phyloP scores from a whole-genome alignment of 495 filamentous ascomycete genomes.

The Penicillium fimorum region DNA sequence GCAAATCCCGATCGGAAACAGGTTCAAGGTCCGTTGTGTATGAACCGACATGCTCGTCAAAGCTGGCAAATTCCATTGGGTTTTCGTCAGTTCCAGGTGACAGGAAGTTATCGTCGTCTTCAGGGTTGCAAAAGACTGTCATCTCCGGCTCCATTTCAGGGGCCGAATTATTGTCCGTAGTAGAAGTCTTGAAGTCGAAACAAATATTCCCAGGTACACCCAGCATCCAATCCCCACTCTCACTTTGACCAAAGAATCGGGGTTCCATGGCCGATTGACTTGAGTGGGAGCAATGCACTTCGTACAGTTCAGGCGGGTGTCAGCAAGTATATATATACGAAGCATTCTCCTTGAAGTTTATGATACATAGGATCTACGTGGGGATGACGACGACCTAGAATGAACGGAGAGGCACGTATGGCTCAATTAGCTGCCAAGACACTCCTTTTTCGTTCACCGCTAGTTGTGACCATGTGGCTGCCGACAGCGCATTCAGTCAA shows the following conservation, averaged over 20 bases:
- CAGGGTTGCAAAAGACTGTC: background rate
- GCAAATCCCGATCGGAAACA: background rate
- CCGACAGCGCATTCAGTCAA: background rate
- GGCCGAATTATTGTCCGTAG: background rate
- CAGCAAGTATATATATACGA: background rate
- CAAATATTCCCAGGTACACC: background rate
- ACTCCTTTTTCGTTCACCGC: background rate
- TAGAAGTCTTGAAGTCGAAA: background rate
- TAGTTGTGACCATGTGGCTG: background rate
- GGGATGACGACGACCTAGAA: background rate
- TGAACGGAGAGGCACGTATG: background rate
- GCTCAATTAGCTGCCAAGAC: background rate
- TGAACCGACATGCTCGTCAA: constrained; percentile 1
- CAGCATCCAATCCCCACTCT: constrained; percentile 1
- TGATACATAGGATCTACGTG: background rate
- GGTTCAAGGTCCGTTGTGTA: background rate
- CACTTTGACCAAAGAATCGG: background rate
- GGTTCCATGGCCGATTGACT: background rate
- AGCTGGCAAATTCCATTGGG: background rate
- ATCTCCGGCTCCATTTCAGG: background rate
- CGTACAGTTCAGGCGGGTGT: background rate
- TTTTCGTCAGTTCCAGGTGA: background rate
- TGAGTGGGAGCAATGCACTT: background rate
- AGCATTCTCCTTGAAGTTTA: background rate
- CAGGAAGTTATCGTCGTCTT: background rate